Conservation (phyloP, 345 rosid genomes). For the Odontarrhena argentea region DNA sequence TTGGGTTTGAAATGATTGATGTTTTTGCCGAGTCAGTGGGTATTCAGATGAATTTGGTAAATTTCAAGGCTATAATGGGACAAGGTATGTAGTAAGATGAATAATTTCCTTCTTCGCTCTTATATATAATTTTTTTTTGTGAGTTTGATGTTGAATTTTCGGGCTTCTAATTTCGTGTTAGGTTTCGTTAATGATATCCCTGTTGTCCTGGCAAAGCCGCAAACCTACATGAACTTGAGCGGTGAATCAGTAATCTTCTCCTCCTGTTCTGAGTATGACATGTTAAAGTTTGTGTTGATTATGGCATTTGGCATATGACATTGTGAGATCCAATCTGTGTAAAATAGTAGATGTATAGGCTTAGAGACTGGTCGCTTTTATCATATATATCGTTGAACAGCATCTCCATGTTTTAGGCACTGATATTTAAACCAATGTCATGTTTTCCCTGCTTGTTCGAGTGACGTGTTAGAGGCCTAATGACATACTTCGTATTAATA, state of each 20-base stretch:
- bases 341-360: not conserved
- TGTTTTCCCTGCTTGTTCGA: not conserved
- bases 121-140: not conserved
- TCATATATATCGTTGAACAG: not conserved
- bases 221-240: conserved; percentile 93
- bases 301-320: conserved; percentile 20
- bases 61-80: conserved; percentile 74
- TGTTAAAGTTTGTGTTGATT: not conserved
- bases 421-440: not conserved
- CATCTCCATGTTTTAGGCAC: not conserved
- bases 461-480: not conserved
- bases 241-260: conserved; percentile 75
- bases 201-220: conserved; percentile 73
- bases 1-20: conserved; percentile 81
- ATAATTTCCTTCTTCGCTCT: not conserved
- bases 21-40: conserved; percentile 66
- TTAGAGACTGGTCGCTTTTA: not conserved
- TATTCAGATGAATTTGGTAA: conserved; percentile 50
- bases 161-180: conserved; percentile 14
- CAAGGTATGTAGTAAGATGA: conserved; percentile 48
- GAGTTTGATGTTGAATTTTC: conserved; percentile 19
- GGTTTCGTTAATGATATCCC: conserved; percentile 64
- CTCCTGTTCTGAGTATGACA: conserved; percentile 1
- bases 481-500: conserved; percentile 5
- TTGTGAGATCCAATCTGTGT: not conserved